These are phyloP conservation scores for Crithidia brevicula DNA, from an alignment of 208 protist species.

Conservation along the genomic window DNA sequence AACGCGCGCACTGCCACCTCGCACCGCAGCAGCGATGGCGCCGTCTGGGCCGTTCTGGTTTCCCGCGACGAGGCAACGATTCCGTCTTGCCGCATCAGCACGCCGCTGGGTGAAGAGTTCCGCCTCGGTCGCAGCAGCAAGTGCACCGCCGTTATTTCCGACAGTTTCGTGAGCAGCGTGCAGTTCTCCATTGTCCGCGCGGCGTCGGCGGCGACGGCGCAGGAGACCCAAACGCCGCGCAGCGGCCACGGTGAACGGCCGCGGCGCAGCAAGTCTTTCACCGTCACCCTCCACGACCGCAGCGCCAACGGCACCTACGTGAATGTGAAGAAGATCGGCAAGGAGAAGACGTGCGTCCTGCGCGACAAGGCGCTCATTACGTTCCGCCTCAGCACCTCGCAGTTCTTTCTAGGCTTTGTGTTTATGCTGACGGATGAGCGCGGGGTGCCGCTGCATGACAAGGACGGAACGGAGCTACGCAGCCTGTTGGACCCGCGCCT, in stretches of 20 bases:
- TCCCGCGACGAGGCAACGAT: conserved; percentile 81
- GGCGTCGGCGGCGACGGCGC: conserved; percentile 24
- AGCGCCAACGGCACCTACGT: conserved; percentile 92
- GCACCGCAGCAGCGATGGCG: conserved; percentile 19
- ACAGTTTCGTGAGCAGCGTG: conserved; percentile 84
- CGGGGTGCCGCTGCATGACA: conserved; percentile 55
- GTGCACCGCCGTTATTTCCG: conserved; percentile 66
- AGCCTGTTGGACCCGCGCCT: conserved; percentile 28
- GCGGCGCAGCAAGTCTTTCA: conserved; percentile 29
- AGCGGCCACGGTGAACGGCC: conserved; percentile 24
- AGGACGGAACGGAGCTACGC: conserved; percentile 16
- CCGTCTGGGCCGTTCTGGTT: conserved; percentile 75
- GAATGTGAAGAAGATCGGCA: conserved; percentile 87
- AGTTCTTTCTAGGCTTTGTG: conserved; percentile 89
- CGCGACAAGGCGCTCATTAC: conserved; percentile 83
- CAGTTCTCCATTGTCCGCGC: conserved; percentile 81
- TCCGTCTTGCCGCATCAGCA: conserved; percentile 66
- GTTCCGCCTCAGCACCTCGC: conserved; percentile 78
- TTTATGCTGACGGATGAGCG: conserved; percentile 79
- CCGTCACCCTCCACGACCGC: conserved; percentile 62
- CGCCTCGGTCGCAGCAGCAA: conserved; percentile 87
- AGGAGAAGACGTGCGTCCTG: conserved; percentile 71
- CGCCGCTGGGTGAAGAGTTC: conserved; percentile 59
- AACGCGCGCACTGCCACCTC: conserved; percentile 6
- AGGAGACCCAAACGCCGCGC: conserved; percentile 22